Evolutionary conservation across 2,329 filamentous ascomycete genomes (phyloP), one percentile per base, ranked within the genome.

Genomic region (Sclerotinia glacialis): DNA sequence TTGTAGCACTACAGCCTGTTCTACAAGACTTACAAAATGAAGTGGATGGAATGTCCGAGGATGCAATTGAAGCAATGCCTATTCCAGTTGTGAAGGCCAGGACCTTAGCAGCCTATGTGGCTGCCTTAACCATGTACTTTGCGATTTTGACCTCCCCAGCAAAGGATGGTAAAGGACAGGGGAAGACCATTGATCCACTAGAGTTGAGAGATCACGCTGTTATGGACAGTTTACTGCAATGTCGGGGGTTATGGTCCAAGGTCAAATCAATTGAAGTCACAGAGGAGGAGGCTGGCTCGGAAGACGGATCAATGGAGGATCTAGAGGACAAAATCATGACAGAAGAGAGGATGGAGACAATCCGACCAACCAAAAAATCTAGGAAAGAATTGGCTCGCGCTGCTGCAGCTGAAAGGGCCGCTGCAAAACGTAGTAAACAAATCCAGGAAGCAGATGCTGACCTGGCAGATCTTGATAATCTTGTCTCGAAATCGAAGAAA

Each of bases 61-160:
- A 60, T 31, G 40, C 40, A 40, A 79, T 79, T 8, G 73, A 73
- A 18, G 50, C 44, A 11, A 46, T 59, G 18, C 65, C 62, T 18
- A 50, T 53, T 5, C 67, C 62, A 8, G 81, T 88, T 11, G 83
- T 92, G 67, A 95, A 94, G 77, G 89, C 90, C 76, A 88, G 92
- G 77, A 87, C 93, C 14, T 82, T 96, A 49, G 89, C 91, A 6
- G 91, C 93, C 68, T 98, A 99, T 76, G 82, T 98, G 31, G 92
- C 91, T 53, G 85, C 92, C 1, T 82, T 99, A 71, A 89, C 91
- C 59, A 93, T 97, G 86, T 99, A 99, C 78, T 97, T 99, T 77
- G 91, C 93, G 47, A 85, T 98, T 46, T 80, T 99, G n/a, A 92
- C 92, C 14, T 96, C 92, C 0, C 89, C 92, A 0, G 84, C 88